Base-by-base conservation (phyloP, 352 stramenopile genomes). In the Phytophthora chlamydospora region DNA sequence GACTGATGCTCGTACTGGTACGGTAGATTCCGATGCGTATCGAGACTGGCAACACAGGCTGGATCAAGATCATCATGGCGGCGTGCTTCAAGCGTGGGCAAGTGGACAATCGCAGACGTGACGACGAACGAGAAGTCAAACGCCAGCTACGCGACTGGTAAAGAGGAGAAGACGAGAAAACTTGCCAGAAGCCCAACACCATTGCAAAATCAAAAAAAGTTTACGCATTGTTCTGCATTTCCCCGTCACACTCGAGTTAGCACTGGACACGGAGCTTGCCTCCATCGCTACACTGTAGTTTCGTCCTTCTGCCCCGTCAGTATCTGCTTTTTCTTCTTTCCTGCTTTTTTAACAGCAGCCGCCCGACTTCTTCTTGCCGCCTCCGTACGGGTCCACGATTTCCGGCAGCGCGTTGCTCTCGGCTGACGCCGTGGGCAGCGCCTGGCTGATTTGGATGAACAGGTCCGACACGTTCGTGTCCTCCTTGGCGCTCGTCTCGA, bases 401-500 rank as follows among this genome's bases (percentile, higher is more conserved):
- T 95, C 85, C 2, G 85, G 85, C 31, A 95, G 64, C 50, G 85
- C 85, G 52, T 95, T 92, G 68, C 80, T 93, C 65, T 95, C 85
- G 11, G 67, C 75, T 17, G 79, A 80, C 14, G 83, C 82, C 31
- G 76, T 83, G 33, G 85, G 85, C 49, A 95, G 71, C 60, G 84
- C 80, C 68, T 93, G 74, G 70, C 86, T 95, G 82, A 93, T 93
- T 61, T 90, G 85, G 51, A 94, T 90, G 79, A 99, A 99, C 58
- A 99, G 71, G 47, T 94, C 85, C 53, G 88, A 91, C 35, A 99
- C 94, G 69, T 98, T 97, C 42, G 80, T 88, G 80, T 98, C 93
- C 41, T 96, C 85, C 68, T 98, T 98, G 19, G 96, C 91, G 58
- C 91, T 98, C 42, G 96, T 99, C 60, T 96, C 86, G 41, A 98